Conservation (phyloP, 495 filamentous ascomycete genomes). For the Viridothelium virens region DNA sequence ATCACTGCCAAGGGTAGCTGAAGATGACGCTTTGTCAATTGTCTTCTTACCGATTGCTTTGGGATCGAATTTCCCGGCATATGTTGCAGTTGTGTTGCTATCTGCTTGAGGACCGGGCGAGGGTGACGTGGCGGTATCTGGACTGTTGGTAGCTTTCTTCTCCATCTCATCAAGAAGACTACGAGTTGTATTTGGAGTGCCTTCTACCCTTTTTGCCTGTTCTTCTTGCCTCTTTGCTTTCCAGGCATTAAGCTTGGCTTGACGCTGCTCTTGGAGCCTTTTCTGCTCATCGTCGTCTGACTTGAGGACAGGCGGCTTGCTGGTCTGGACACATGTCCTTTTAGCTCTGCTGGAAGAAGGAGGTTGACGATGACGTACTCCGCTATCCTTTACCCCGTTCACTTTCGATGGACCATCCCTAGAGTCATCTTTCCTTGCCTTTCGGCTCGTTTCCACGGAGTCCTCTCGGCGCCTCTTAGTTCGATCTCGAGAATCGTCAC, state of each 20-base stretch:
- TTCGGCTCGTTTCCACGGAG: constrained; percentile 1
- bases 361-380: constrained; percentile 18
- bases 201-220: constrained; percentile 8
- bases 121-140: constrained; percentile 48
- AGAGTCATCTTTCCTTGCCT: constrained; percentile 2
- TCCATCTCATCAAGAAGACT: constrained; percentile 64
- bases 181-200: constrained; percentile 37
- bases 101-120: constrained; percentile 28
- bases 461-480: constrained; percentile 6
- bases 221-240: constrained; percentile 21
- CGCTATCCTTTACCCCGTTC: constrained; percentile 9
- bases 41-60: constrained; percentile 76
- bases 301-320: background rate
- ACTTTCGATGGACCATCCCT: background rate
- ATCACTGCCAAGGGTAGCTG: constrained; percentile 52
- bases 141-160: constrained; percentile 53
- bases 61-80: constrained; percentile 79
- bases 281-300: constrained; percentile 19
- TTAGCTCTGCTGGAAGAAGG: background rate
- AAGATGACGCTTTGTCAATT: constrained; percentile 38
- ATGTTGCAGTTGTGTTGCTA: constrained; percentile 46
- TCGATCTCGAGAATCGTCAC: constrained; percentile 14
- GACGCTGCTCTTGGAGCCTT: constrained; percentile 18
- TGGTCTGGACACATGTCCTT: constrained; percentile 21
- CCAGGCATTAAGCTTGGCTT: constrained; percentile 27